Base-by-base conservation (phyloP, 75 land plant species). In the Larix kaempferi region DNA sequence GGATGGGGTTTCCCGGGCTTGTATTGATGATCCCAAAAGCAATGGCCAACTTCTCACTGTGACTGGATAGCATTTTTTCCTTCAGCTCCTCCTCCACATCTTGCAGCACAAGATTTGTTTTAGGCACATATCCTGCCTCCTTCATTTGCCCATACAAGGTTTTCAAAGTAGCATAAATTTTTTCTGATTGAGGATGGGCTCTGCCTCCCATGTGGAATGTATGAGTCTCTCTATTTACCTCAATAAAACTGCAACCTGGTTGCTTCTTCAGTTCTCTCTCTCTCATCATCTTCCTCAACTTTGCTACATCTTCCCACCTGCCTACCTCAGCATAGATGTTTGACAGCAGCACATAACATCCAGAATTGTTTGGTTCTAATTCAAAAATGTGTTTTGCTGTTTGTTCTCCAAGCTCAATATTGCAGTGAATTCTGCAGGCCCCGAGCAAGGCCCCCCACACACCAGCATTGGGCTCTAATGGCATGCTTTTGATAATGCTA, bases 391-490 rank as follows among this genome's bases (percentile, higher is more conserved):
- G 71, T 65, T 63, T 62, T 52, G 86, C 69, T 57, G 83, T 77
- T 3, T 21, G 56, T 21, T 78, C 86, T 22, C 81, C 67, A 21
- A 90, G 25, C 44, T 85, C 85, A 62, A 77, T 76, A 27, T 88
- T 82, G 15, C 79, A 54, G 52, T 82, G 84, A 56, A 85, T 80
- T 55, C 81, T 81, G 26, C 90, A 90, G n/a, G 91, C 88, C 73
- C 84, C 85, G 25, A 90, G 83, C 26, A 90, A 60, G 12, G 92
- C 77, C 10, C 85, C 78, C 88, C 85, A 90, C 37, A 78, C 79
- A 67, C 78, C 77, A 56, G 81, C 71, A 61, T 52, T 52, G 27
- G 77, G 56, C 11, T 57, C 76, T 27, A 75, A 33, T 23, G 88
- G 78, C 82, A 81, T 80, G 14, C 74, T 76, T 26, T 76, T 84